phyloP scores from a whole-genome alignment of 2,329 filamentous ascomycete species.

The Dendrostoma leiphaemia region DNA sequence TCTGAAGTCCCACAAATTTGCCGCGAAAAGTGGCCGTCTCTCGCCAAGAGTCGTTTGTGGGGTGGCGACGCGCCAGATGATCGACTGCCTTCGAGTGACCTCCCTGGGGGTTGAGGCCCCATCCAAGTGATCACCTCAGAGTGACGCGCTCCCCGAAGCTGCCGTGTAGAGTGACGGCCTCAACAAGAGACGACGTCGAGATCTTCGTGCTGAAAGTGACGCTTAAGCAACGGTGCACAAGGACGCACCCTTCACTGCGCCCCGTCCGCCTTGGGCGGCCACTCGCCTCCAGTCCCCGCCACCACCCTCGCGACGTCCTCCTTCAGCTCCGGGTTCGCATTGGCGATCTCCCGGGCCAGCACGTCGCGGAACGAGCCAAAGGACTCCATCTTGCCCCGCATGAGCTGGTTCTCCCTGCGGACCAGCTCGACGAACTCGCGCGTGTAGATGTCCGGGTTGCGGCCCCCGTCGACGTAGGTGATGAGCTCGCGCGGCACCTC shows the following conservation, averaged over 20 bases:
- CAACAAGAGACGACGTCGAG: no score
- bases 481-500: constrained; percentile 61
- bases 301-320: constrained; percentile 52
- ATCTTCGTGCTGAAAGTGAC: no score
- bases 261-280: constrained; percentile 5
- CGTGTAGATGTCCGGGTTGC: constrained; percentile 73
- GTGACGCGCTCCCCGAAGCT: no score
- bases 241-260: constrained; percentile 5
- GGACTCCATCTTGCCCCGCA: constrained; percentile 62
- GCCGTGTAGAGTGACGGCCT: no score
- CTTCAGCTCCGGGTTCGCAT: constrained; percentile 57
- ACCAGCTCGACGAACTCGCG: constrained; percentile 71
- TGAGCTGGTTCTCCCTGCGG: constrained; percentile 62
- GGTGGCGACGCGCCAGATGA: no score
- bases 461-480: constrained; percentile 68
- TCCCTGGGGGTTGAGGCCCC: no score
- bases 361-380: constrained; percentile 62
- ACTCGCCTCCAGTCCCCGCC: constrained; percentile 40
- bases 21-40: no score
- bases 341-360: constrained; percentile 56
- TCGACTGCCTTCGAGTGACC: no score
- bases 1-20: no score
- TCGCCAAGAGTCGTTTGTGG: no score
- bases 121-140: no score
- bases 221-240: no score